Conservation (phyloP, 1,284 basidiomycete species). For the Tilletiopsis washingtonensis region DNA sequence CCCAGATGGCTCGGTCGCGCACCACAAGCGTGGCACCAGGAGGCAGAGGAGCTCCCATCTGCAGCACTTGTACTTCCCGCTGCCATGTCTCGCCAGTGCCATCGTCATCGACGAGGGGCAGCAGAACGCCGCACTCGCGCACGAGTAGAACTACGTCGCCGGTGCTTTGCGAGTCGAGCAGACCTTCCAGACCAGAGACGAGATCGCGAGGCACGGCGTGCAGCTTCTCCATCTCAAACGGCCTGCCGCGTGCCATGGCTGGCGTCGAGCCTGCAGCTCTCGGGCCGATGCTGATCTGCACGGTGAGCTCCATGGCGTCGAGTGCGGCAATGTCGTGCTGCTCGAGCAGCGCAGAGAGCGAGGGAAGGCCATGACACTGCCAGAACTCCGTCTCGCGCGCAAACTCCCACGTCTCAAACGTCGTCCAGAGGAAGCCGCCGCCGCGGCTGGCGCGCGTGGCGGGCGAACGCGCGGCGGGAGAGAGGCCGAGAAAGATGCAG, state of each 20-base stretch:
- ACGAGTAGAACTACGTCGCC: constrained; percentile 42
- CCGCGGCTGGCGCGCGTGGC: constrained; percentile 6
- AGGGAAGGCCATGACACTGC: constrained; percentile 30
- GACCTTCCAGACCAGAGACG: constrained; percentile 19
- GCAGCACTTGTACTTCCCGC: too few relatives aligned
- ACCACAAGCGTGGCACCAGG: constrained; percentile 18
- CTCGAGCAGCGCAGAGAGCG: constrained; percentile 24
- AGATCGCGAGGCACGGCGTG: constrained; percentile 28
- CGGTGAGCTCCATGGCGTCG: constrained; percentile 29
- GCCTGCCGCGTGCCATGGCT: too few relatives aligned
- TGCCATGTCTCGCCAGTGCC: background rate
- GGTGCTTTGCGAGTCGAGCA: constrained; percentile 38
- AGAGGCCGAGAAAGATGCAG: constrained; percentile 31
- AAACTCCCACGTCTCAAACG: constrained; percentile 24
- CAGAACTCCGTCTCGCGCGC: constrained; percentile 27
- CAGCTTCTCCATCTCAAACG: constrained; percentile 25
- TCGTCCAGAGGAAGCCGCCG: constrained; percentile 22
- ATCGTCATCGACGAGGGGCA: background rate
- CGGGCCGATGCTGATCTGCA: constrained; percentile 32
- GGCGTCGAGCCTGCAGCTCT: constrained; percentile 3
- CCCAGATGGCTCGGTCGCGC: constrained; percentile 58
- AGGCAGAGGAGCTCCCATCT: too few relatives aligned
- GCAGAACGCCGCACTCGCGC: constrained; percentile 30
- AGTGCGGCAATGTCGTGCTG: background rate
- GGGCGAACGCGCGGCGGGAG: constrained; percentile 5